phyloP scores from a whole-genome alignment of 2,329 filamentous ascomycete genomes.

The Trichoderma lentiforme region DNA sequence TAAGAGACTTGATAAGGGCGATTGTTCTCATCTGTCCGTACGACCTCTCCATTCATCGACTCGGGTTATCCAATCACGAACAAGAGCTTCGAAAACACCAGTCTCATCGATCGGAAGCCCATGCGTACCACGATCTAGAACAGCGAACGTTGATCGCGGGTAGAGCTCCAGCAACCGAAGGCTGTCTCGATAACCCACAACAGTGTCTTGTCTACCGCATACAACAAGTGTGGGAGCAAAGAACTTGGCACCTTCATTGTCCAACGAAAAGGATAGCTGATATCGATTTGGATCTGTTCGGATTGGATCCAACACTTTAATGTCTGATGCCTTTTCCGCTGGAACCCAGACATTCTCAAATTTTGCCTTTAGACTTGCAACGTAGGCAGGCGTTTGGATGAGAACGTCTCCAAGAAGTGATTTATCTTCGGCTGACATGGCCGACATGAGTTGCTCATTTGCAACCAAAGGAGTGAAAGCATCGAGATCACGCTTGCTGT shows the following conservation, averaged over 20 bases:
- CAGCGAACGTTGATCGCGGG: slow-evolving; percentile 17
- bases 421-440: slow-evolving; percentile 1
- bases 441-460: slow-evolving; percentile 11
- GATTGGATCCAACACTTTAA: background rate
- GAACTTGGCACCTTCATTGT: slow-evolving; percentile 1
- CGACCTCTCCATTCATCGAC: slow-evolving; percentile 17
- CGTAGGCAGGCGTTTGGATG: slow-evolving; percentile 17
- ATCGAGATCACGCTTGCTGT: slow-evolving; percentile 16
- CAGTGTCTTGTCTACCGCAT: slow-evolving; percentile 17
- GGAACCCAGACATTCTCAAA: background rate
- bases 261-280: slow-evolving; percentile 3
- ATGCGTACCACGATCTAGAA: slow-evolving; percentile 19
- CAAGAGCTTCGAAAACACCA: slow-evolving; percentile 18
- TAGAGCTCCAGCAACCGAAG: slow-evolving; percentile 18
- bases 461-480: slow-evolving; percentile 5
- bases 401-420: slow-evolving; percentile 14
- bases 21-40: background rate
- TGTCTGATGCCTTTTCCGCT: background rate
- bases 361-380: slow-evolving; percentile 11
- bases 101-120: slow-evolving; percentile 19
- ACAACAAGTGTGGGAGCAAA: slow-evolving; percentile 18
- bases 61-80: slow-evolving; percentile 18
- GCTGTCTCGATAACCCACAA: slow-evolving; percentile 18
- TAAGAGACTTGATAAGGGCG: too few species aligned
- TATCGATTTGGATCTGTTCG: slow-evolving; percentile 16